A percentile compares a stretch with the other conserved stretches of the same genome.
These are phyloP conservation scores for Fraxinus anomala DNA, from an alignment of 257 asterid species.

Conservation along the genomic window DNA sequence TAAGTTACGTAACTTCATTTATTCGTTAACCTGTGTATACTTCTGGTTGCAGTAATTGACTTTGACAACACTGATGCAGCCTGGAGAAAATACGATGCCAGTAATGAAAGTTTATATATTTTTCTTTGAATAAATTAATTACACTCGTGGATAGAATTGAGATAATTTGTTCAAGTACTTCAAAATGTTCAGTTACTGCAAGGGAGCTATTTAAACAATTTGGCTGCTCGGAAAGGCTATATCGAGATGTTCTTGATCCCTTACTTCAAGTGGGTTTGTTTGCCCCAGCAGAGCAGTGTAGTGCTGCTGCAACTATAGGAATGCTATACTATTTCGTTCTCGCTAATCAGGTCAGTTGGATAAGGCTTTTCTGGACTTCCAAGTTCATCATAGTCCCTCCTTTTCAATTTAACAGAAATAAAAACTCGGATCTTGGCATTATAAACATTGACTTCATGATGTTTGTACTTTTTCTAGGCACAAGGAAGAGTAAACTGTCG, in stretches of 20 bases:
- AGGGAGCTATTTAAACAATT: conserved; percentile 61
- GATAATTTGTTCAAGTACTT: conserved; percentile 23
- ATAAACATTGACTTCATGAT: too few species aligned
- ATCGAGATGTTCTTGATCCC: conserved; percentile 45
- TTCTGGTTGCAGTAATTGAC: conserved; percentile 58
- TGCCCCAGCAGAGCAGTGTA: conserved; percentile 66
- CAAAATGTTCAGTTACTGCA: conserved; percentile 55
- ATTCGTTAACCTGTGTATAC: neutral
- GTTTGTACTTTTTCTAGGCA: neutral
- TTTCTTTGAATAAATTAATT: neutral
- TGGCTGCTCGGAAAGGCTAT: conserved; percentile 65
- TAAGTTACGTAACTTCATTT: neutral
- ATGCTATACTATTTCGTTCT: conserved; percentile 49
- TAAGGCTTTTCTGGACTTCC: neutral
- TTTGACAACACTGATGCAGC: conserved; percentile 63
- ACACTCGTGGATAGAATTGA: conserved; percentile 8
- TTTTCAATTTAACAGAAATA: neutral
- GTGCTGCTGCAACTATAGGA: conserved; percentile 66
- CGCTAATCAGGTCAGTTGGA: conserved; percentile 53
- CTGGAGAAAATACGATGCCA: conserved; percentile 59
- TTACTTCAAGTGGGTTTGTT: conserved; percentile 63
- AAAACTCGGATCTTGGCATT: neutral
- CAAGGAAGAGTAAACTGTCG: neutral
- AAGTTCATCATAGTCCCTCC: neutral
- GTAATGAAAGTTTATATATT: conserved; percentile 38